Evolutionary conservation across 495 filamentous ascomycete species (phyloP).

Genomic region (Hypoxylon cercidicola): DNA sequence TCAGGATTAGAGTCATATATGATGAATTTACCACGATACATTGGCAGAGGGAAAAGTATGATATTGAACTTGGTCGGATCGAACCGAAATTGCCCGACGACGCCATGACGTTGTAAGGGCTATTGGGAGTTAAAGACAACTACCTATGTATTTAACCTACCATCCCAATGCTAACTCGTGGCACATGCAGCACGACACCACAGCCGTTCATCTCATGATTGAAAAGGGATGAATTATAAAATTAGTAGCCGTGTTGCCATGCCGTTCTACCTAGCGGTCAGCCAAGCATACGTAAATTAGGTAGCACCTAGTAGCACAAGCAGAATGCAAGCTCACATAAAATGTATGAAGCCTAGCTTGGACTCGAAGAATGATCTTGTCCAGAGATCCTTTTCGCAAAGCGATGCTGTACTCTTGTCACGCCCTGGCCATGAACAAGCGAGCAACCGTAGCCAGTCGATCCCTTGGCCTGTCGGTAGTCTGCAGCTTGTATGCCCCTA

Average conservation of each 20-base stretch:
- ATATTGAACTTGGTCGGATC: not conserved
- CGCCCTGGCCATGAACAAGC: conserved; percentile 1
- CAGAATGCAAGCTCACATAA: conserved; percentile 4
- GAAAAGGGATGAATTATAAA: not conserved
- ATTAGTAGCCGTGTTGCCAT: conserved; percentile 5
- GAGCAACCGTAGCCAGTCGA: conserved; percentile 13
- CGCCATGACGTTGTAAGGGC: not conserved
- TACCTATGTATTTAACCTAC: conserved; percentile 10
- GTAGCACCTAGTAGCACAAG: not conserved
- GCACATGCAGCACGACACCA: conserved; percentile 14
- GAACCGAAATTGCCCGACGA: conserved; percentile 13
- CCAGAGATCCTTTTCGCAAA: conserved; percentile 19
- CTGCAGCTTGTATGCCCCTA: conserved; percentile 8
- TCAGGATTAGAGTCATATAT: too few relatives aligned
- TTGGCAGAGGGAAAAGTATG: too few relatives aligned
- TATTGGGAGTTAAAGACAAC: conserved; percentile 3
- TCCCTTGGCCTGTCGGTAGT: conserved; percentile 1
- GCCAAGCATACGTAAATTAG: conserved; percentile 3
- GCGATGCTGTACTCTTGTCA: not conserved
- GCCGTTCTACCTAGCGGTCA: not conserved
- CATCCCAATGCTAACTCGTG: not conserved
- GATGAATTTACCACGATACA: too few relatives aligned
- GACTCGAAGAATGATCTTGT: conserved; percentile 20
- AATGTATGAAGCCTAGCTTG: conserved; percentile 12
- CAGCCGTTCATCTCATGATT: not conserved